Base-by-base conservation (phyloP, 768 basidiomycete genomes). In the Lentinus brumalis region DNA sequence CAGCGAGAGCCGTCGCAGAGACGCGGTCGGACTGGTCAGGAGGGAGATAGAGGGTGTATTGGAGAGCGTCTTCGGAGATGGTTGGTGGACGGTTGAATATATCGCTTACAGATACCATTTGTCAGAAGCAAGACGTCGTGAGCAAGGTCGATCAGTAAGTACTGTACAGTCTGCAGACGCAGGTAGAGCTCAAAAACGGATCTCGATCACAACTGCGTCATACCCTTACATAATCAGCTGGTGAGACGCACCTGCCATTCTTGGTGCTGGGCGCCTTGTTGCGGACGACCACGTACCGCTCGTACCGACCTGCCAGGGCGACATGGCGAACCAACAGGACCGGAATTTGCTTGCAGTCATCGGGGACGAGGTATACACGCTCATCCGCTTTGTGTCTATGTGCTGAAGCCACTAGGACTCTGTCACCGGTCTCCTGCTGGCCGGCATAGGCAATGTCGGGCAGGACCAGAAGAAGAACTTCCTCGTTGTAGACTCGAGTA, bases 391-490 rank as follows among this genome's bases (percentile, higher is more conserved):
- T 11, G n/a, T n/a, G 6, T 53, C 46, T 46, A 21, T 41, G 56
- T 64, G 55, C 62, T 42, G 53, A 57, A 21, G 3, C 3, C 31
- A 56, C 26, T 69, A 99, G 96, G 97, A 99, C 78, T 94, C 96
- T 4, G 92, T 98, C 63, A 98, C 97, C 0, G 97, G 97, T 44
- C 83, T 98, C 15, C 83, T 99, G 44, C 83, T 99, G 50, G 97
- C 97, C 6, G 97, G 97, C 39, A 85, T 98, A 49, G 97, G 97
- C 0, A 91, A 99, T 74, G 81, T 98, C 63, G 88, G 89, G 67
- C 86, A 91, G 60, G 83, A 90, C 46, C 92, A 94, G 78, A 92
- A 91, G 82, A 97, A 97, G 89, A 99, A 98, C 79, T 98, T 99
- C 74, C 80, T 98, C 49, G 86, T 98, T 35, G 97, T 98, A 41